Percentiles rank a stretch among this genome's conserved stretches.
phyloP scores from a whole-genome alignment of 805 yeast genomes.

The Hanseniaspora occidentalis region DNA sequence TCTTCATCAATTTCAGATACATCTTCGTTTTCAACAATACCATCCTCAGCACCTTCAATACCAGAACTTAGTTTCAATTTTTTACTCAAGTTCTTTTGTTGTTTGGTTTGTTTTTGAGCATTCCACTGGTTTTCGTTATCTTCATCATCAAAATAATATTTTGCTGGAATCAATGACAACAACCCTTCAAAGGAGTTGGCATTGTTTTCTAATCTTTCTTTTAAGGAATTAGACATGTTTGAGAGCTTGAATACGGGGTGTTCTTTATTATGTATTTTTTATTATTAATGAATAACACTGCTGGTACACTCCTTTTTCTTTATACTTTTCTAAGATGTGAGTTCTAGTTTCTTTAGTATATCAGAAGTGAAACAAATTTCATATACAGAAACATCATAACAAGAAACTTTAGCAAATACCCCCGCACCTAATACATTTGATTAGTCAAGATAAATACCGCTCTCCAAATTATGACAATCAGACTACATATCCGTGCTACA shows the following conservation, averaged over 20 bases:
- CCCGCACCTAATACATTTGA: too few species aligned
- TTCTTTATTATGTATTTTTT: neutral
- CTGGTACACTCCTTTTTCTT: too few species aligned
- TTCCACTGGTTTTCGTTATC: constrained; percentile 67
- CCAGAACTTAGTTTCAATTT: constrained; percentile 68
- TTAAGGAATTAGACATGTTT: constrained; percentile 44
- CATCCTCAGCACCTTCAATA: constrained; percentile 27
- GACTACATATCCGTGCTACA: too few species aligned
- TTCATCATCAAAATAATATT: constrained; percentile 84
- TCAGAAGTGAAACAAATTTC: too few species aligned
- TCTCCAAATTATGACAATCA: too few species aligned
- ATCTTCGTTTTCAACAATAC: constrained; percentile 12
- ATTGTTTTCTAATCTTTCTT: constrained; percentile 67
- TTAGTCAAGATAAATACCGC: too few species aligned
- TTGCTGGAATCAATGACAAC: constrained; percentile 84
- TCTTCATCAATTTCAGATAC: constrained; percentile 19
- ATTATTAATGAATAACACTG: neutral
- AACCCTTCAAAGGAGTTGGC: constrained; percentile 80
- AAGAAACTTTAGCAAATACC: too few species aligned
- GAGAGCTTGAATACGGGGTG: too few species aligned
- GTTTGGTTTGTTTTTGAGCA: constrained; percentile 62
- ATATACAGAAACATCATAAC: too few species aligned
- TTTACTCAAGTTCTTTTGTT: constrained; percentile 48
- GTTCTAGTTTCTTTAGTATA: too few species aligned
- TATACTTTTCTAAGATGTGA: neutral